A percentile compares a stretch with the other conserved stretches of the same genome.
Conservation (phyloP, 2,329 filamentous ascomycete genomes). For the Didymella exigua region DNA sequence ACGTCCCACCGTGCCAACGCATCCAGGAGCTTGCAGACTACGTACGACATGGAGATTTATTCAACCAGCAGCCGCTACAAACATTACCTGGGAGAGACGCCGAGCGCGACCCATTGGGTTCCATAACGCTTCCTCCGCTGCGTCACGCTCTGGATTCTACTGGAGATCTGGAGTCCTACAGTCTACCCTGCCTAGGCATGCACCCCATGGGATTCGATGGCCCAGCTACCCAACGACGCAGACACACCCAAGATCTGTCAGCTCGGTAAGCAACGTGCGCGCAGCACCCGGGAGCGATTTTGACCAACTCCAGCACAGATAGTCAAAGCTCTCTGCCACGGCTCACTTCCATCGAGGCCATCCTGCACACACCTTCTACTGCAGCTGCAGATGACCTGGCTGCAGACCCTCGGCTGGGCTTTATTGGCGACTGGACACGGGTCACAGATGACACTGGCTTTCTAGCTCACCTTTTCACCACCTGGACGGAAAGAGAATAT, state of each 20-base stretch:
- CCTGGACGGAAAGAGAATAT: conserved; percentile 37
- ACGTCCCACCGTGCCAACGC: conserved; percentile 26
- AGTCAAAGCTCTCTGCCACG: conserved; percentile 21
- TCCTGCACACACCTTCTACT: conserved; percentile 22
- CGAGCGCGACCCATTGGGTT: conserved; percentile 13
- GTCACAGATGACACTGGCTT: conserved; percentile 28
- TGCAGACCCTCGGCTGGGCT: conserved; percentile 27
- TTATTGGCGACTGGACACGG: conserved; percentile 32
- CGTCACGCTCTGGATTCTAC: conserved; percentile 36
- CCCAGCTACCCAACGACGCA: conserved; percentile 32
- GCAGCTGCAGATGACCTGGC: conserved; percentile 9
- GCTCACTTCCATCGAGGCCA: conserved; percentile 31
- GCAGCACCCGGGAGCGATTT: conserved; percentile 20
- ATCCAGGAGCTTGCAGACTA: conserved; percentile 38
- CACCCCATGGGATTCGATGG: conserved; percentile 26
- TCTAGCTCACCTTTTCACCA: conserved; percentile 29
- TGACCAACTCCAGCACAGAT: conserved; percentile 42
- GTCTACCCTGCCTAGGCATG: conserved; percentile 25
- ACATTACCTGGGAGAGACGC: not conserved
- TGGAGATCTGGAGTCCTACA: conserved; percentile 18
- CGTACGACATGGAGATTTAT: conserved; percentile 28
- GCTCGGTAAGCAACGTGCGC: conserved; percentile 31
- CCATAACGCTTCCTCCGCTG: conserved; percentile 37
- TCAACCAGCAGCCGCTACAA: conserved; percentile 9
- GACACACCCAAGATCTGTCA: conserved; percentile 32